Base-by-base conservation (phyloP, 768 basidiomycete species). In the Pleurotus giganteus region DNA sequence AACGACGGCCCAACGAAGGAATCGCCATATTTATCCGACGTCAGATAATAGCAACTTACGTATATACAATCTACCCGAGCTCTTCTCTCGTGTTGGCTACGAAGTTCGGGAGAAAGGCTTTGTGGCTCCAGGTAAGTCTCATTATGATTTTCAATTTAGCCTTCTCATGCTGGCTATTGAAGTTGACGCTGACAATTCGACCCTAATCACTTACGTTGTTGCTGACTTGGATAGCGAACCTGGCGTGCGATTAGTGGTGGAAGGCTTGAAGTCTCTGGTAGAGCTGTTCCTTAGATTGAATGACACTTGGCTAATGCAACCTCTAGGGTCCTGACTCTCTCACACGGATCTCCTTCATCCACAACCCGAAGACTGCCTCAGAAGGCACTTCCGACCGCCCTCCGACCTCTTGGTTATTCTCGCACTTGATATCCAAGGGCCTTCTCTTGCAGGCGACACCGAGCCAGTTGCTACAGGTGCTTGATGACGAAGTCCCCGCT, bases 281-380 rank as follows among this genome's bases (percentile, higher is more conserved):
- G 37, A 78, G 69, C 4, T 29, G 4, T 26, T 44, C 28, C 32
- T 27, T 56, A 13, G 47, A 31, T 4, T 37, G 41, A 13, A 29
- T 27, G 27, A 47, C 7, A 32, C 4, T 17, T 47, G 8, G 29
- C 15, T 29, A 11, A 47, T 15, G 3, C 7, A 13, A 49, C 32
- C 37, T 28, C 44, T 60, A 88, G 85, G 70, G 69, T 5, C 57
- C 67, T 2, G 72, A 73, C 1, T 74, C 78, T 2, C 74, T 66
- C 34, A 76, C 79, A 6, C 85, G 94, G 27, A 49, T 92, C n/a
- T 76, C 85, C 0, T 89, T 95, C 66, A 71, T 95, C 28, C 91
- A 94, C 66, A 86, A 89, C 56, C 86, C 92, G 1, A 57, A 69
- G 6, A 52, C 55, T 9, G 57, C 61, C 3, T 57, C 60, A 8